phyloP scores from a whole-genome alignment of 192 early-diverging fungal genomes.

The Coemansia sp. region DNA sequence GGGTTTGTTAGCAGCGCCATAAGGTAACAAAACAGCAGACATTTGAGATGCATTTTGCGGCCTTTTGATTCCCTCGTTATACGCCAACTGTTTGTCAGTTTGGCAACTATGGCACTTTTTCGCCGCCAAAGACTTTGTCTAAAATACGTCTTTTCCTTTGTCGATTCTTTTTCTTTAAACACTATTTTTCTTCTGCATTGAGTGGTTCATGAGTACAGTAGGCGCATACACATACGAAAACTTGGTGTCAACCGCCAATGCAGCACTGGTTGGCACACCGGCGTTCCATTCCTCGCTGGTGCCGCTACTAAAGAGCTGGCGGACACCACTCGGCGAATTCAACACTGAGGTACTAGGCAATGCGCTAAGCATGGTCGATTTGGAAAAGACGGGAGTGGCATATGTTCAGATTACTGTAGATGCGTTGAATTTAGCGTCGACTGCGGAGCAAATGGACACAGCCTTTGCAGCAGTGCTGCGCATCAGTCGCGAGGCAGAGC shows the following conservation, averaged over 20 bases:
- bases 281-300: not conserved
- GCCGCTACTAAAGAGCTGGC: constrained; percentile 12
- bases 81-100: too few relatives aligned
- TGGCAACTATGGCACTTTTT: too few relatives aligned
- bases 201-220: not conserved
- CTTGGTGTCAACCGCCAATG: constrained; percentile 3
- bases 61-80: too few relatives aligned
- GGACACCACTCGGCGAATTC: not conserved
- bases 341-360: not conserved
- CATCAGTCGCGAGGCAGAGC: constrained; percentile 3
- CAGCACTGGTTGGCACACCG: not conserved
- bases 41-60: too few relatives aligned
- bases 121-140: too few relatives aligned
- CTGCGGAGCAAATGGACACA: constrained; percentile 9
- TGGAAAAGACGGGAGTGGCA: constrained; percentile 4
- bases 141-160: not conserved
- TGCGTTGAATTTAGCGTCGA: constrained; percentile 19
- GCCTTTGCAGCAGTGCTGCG: constrained; percentile 9
- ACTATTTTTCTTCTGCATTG: not conserved
- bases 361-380: not conserved
- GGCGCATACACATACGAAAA: constrained; percentile 5
- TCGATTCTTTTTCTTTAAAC: not conserved
- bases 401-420: constrained; percentile 34
- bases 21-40: too few relatives aligned
- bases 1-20: not conserved